Evolutionary conservation across 345 rosid species (phyloP).

Genomic region (Linum usitatissimum): DNA sequence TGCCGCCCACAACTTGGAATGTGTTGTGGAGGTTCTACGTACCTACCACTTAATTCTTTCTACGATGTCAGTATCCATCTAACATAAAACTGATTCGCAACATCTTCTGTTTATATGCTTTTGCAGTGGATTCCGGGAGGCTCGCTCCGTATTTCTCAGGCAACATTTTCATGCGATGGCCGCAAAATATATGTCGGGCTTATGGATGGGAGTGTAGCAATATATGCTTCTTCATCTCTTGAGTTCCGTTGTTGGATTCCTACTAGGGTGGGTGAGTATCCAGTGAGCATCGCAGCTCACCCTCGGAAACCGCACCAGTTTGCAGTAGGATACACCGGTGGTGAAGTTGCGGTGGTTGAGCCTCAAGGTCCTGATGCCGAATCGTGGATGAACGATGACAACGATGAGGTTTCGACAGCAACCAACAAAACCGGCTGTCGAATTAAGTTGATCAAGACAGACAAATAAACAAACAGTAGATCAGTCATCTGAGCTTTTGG

Average conservation of each 20-base stretch:
- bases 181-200: slow-evolving; percentile 30
- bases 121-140: slow-evolving; percentile 25
- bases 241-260: slow-evolving; percentile 17
- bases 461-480: no score
- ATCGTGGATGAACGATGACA: slow-evolving; percentile 11
- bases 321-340: slow-evolving; percentile 29
- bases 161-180: slow-evolving; percentile 35
- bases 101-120: background rate
- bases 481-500: no score
- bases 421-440: background rate
- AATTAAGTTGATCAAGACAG: no score
- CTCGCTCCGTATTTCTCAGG: slow-evolving; percentile 20
- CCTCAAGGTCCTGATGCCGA: slow-evolving; percentile 17
- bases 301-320: slow-evolving; percentile 35
- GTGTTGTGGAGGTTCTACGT: slow-evolving; percentile 26
- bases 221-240: slow-evolving; percentile 26
- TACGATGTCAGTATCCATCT: background rate
- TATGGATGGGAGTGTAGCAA: slow-evolving; percentile 26
- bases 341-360: slow-evolving; percentile 28
- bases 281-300: slow-evolving; percentile 25
- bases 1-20: slow-evolving; percentile 19
- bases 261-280: slow-evolving; percentile 19
- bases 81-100: background rate
- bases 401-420: background rate
- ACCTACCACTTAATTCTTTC: background rate